Evolutionary conservation across 805 yeast species (phyloP).

Genomic region (Kuraishia hungarica): DNA sequence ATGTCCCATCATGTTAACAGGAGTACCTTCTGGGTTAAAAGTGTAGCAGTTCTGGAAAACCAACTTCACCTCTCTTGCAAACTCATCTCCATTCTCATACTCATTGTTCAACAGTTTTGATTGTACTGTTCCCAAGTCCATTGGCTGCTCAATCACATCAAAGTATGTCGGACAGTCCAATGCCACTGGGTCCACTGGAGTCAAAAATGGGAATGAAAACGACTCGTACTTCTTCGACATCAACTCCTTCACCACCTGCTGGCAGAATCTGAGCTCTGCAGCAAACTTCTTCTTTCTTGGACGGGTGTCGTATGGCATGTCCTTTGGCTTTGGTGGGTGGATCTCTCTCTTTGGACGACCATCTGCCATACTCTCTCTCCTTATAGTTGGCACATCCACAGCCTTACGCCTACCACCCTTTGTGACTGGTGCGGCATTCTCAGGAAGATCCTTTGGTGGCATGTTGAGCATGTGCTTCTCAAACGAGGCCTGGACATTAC

Average conservation of each 20-base stretch:
- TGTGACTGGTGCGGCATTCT: slow-evolving; percentile 15
- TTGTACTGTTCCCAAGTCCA: slow-evolving; percentile 87
- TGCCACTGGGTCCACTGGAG: slow-evolving; percentile 94
- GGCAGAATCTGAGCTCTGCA: slow-evolving; percentile 82
- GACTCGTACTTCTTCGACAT: slow-evolving; percentile 74
- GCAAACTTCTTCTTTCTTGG: slow-evolving; percentile 91
- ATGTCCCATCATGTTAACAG: slow-evolving; percentile 94
- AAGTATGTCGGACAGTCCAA: slow-evolving; percentile 85
- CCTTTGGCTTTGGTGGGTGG: slow-evolving; percentile 94
- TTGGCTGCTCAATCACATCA: slow-evolving; percentile 82
- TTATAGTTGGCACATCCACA: slow-evolving; percentile 49
- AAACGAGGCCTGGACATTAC: slow-evolving; percentile 83
- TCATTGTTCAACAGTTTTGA: slow-evolving; percentile 77
- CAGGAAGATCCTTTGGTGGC: slow-evolving; percentile 55
- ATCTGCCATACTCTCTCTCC: slow-evolving; percentile 58
- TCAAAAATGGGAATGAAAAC: slow-evolving; percentile 82
- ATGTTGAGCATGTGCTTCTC: slow-evolving; percentile 88
- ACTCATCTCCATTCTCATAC: slow-evolving; percentile 83
- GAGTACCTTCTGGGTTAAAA: slow-evolving; percentile 95
- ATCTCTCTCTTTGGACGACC: slow-evolving; percentile 93
- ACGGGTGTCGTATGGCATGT: slow-evolving; percentile 81
- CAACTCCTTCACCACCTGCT: slow-evolving; percentile 74
- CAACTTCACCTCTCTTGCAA: slow-evolving; percentile 73
- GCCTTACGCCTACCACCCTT: slow-evolving; percentile 23
- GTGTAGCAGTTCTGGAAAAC: slow-evolving; percentile 84